These are phyloP conservation scores for Colletotrichum euphorbiae DNA, from an alignment of 2,329 filamentous ascomycete species.

Conservation along the genomic window DNA sequence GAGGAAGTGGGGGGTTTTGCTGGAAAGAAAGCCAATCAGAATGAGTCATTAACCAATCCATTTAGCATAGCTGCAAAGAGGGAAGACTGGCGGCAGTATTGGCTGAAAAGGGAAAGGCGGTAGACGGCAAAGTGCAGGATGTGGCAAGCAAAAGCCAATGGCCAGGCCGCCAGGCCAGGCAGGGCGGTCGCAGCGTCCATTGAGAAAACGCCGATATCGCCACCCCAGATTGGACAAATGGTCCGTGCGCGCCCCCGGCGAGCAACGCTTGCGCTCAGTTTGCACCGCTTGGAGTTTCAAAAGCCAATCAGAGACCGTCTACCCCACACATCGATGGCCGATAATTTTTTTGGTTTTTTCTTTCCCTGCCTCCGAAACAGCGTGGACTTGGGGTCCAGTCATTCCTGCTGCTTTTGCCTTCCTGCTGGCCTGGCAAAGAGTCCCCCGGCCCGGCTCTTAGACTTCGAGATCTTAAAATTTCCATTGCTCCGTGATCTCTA, in stretches of 20 bases:
- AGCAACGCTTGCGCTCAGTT: constrained; percentile 24
- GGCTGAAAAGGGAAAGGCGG: constrained; percentile 11
- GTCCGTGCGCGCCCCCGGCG: constrained; percentile 23
- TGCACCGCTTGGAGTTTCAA: not conserved
- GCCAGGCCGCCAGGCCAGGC: constrained; percentile 3
- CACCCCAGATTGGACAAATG: constrained; percentile 33
- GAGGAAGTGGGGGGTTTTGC: not conserved
- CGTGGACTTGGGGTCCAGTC: constrained; percentile 8
- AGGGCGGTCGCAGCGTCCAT: not conserved
- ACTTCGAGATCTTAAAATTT: constrained; percentile 26
- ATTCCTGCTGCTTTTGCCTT: constrained; percentile 2
- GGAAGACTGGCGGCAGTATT: constrained; percentile 8
- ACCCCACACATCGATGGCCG: constrained; percentile 36
- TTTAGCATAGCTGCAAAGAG: constrained; percentile 1
- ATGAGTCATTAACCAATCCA: constrained; percentile 27
- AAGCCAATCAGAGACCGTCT: constrained; percentile 13
- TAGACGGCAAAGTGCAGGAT: constrained; percentile 8
- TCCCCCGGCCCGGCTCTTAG: constrained; percentile 2
- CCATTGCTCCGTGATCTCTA: constrained; percentile 24
- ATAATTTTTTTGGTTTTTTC: constrained; percentile 37
- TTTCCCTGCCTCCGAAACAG: constrained; percentile 34
- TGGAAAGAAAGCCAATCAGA: constrained; percentile 10
- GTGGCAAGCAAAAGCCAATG: constrained; percentile 18
- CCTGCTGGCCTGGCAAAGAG: not conserved
- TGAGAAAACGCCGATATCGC: constrained; percentile 35